These are phyloP conservation scores for Emericellopsis terricola DNA, from an alignment of 495 filamentous ascomycete species.

Conservation along the genomic window DNA sequence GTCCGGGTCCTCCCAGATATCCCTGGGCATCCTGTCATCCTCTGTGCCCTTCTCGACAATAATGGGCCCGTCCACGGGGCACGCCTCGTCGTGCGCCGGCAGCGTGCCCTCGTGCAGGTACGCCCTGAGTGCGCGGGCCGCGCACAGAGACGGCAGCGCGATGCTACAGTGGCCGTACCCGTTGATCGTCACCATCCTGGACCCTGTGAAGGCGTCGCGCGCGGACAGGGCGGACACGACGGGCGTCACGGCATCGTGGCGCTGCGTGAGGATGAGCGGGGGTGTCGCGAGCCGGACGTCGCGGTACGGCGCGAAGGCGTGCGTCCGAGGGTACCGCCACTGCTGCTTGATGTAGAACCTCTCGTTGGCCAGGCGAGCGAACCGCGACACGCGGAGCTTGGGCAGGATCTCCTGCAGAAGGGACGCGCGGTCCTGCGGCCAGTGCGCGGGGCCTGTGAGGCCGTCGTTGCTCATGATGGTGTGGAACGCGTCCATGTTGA, in stretches of 20 bases:
- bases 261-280: conserved; percentile 21
- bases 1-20: too few species aligned
- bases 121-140: conserved; percentile 14
- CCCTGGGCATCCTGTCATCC: too few species aligned
- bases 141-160: conserved; percentile 20
- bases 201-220: conserved; percentile 17
- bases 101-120: conserved; percentile 21
- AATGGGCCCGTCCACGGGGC: conserved; percentile 16
- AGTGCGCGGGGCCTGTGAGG: conserved; percentile 9
- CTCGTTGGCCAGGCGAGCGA: conserved; percentile 6
- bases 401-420: conserved; percentile 11
- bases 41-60: too few species aligned
- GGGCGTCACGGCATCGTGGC: conserved; percentile 25
- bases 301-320: conserved; percentile 15
- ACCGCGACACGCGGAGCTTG: conserved; percentile 12
- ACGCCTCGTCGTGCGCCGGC: conserved; percentile 14
- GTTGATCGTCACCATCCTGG: conserved; percentile 20
- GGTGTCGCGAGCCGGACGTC: conserved; percentile 19
- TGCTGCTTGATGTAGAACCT: conserved; percentile 17
- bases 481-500: conserved; percentile 5
- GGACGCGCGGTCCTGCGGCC: conserved; percentile 9
- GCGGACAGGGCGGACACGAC: conserved; percentile 21
- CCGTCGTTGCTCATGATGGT: conserved; percentile 18
- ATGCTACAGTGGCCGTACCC: conserved; percentile 27
- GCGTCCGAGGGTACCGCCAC: conserved; percentile 20